Base-by-base conservation (phyloP, 208 protist species). In the Acanthamoeba sp. region DNA sequence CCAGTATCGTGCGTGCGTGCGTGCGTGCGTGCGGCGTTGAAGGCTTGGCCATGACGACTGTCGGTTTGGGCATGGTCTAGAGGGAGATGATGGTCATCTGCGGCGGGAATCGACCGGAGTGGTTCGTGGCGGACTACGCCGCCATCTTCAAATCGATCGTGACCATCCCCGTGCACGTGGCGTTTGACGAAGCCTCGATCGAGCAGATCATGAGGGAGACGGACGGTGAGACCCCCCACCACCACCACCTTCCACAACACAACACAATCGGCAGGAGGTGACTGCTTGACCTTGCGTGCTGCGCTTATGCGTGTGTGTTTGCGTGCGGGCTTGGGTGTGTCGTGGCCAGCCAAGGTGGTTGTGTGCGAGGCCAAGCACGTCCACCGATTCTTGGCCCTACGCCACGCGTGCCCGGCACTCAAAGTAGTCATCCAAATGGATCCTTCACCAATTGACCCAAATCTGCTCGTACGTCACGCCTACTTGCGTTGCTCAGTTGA, bases 71-170 rank as follows among this genome's bases (percentile, higher is more conserved):
- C n/a, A 29, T 34, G 62, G 62, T 6, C 27, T 34, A 78, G 69
- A 78, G 69, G 69, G 69, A 78, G 20, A 78, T 78, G 69, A 78
- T 78, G 69, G 22, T 78, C 69, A 78, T 78, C 29, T 78, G 69
- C 69, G 69, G 69, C 36, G 69, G 69, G 1, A 78, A 78, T n/a
- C 69, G 69, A 0, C 20, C 45, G 18, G 69, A 78, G 38, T 78
- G 69, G 69, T 78, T 78, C 69, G 69, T 78, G 29, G 69, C 69
- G 16, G 69, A 78, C 69, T 78, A 78, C 29, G 69, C 69, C 2
- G 69, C 69, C 38, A 78, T 78, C 69, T 78, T 78, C 38, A 38
- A 45, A 24, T 78, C 69, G 69, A 78, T 78, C 14, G 69, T 78
- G 20, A 78, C 69, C 38, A 42, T 78, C 34, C 69, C 69, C 69